These are phyloP conservation scores for Lactifluus pinguis DNA, from an alignment of 768 basidiomycete species.

Conservation along the genomic window DNA sequence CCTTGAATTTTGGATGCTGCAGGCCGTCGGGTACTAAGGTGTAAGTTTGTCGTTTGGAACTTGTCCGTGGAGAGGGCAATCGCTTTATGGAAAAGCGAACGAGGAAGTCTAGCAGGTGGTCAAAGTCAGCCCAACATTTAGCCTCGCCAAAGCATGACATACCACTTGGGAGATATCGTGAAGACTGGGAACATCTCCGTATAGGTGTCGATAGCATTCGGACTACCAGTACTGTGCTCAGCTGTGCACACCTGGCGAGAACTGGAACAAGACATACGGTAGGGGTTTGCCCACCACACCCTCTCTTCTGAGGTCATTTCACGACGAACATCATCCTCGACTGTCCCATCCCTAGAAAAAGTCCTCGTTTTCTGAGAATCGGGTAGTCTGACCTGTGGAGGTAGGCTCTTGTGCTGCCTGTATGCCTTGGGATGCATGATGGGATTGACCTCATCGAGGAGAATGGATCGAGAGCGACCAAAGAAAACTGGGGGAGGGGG, in stretches of 20 bases:
- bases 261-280: constrained; percentile 38
- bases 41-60: constrained; percentile 22
- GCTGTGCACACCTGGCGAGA: neutral
- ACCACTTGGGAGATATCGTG: constrained; percentile 51
- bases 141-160: neutral
- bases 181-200: constrained; percentile 44
- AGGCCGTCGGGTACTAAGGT: constrained; percentile 50
- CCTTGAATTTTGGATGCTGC: constrained; percentile 53
- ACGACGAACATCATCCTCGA: constrained; percentile 27
- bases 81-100: constrained; percentile 47
- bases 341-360: constrained; percentile 14
- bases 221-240: constrained; percentile 31
- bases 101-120: constrained; percentile 48
- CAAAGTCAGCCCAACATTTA: neutral
- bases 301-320: constrained; percentile 57
- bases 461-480: constrained; percentile 45
- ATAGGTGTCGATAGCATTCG: constrained; percentile 64
- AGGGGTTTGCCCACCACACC: constrained; percentile 67
- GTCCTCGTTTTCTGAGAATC: constrained; percentile 21
- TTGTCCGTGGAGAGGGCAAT: constrained; percentile 25
- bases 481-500: constrained; percentile 30
- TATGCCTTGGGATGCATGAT: constrained; percentile 43
- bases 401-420: constrained; percentile 46
- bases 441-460: constrained; percentile 49
- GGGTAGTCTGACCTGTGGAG: constrained; percentile 37